Evolutionary conservation across 805 yeast species (phyloP).

Genomic region (Hanseniaspora lachancei): DNA sequence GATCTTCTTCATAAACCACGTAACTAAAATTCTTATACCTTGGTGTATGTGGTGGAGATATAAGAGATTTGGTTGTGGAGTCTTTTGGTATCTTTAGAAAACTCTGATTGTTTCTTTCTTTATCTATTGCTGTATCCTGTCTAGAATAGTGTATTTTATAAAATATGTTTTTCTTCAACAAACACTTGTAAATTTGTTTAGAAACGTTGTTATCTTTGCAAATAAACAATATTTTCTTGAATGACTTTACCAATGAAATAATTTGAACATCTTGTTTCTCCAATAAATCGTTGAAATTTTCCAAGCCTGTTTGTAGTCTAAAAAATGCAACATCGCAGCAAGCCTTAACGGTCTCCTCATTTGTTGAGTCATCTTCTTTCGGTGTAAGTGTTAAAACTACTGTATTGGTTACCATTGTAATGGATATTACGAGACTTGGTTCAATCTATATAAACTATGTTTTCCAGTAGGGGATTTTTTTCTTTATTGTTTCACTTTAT

Average conservation of each 20-base stretch:
- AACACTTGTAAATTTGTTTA: neutral
- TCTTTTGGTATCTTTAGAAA: slow-evolving; percentile 3
- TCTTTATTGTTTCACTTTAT: too few relatives aligned
- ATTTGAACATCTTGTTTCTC: neutral
- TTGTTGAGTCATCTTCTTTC: neutral
- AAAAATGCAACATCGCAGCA: slow-evolving; percentile 6
- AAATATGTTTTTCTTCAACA: neutral
- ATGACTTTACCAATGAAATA: neutral
- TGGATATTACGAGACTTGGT: neutral
- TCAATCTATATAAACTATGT: neutral
- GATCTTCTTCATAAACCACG: slow-evolving; percentile 1
- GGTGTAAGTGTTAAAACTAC: slow-evolving; percentile 1
- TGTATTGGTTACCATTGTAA: neutral
- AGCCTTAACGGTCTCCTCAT: neutral
- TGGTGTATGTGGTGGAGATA: slow-evolving; percentile 11
- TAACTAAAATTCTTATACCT: neutral
- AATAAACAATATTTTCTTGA: slow-evolving; percentile 1
- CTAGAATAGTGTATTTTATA: neutral
- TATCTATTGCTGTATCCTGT: neutral
- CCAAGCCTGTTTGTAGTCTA: neutral
- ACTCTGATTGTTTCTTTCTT: neutral
- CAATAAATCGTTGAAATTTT: neutral
- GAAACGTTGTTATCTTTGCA: neutral
- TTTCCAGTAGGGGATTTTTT: too few relatives aligned
- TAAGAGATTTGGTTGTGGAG: neutral